Evolutionary conservation across 176 grass and related monocot species (phyloP).

Genomic region (Phoenix dactylifera): DNA sequence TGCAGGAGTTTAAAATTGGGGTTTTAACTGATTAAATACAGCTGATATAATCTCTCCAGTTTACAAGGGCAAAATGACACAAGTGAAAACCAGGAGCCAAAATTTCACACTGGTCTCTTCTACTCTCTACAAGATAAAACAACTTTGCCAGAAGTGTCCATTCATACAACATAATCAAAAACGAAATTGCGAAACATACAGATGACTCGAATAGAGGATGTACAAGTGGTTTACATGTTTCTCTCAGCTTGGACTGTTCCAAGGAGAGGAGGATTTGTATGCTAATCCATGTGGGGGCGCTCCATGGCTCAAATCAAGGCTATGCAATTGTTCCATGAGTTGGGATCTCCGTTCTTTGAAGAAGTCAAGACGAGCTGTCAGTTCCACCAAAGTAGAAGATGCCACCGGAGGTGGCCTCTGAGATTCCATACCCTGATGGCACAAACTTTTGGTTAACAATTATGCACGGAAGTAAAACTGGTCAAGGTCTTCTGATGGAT

Average conservation of each 20-base stretch:
- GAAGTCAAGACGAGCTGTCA: conserved; percentile 87
- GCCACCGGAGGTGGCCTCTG: conserved; percentile 45
- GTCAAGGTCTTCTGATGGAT: too few relatives aligned
- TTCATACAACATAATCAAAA: too few relatives aligned
- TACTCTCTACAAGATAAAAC: too few relatives aligned
- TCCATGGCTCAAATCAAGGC: conserved; percentile 83
- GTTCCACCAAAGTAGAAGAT: conserved; percentile 87
- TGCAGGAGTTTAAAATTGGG: too few relatives aligned
- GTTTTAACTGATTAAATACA: too few relatives aligned
- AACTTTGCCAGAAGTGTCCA: too few relatives aligned
- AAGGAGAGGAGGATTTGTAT: conserved; percentile 70
- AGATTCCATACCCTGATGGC: conserved; percentile 38
- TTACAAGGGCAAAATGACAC: too few relatives aligned
- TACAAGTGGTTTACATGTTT: conserved; percentile 10
- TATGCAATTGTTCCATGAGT: conserved; percentile 94
- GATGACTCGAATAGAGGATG: conserved; percentile 2
- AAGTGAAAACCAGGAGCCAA: too few relatives aligned
- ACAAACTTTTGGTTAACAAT: not conserved
- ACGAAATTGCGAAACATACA: too few relatives aligned
- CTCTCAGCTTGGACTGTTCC: conserved; percentile 67
- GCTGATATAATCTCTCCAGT: too few relatives aligned
- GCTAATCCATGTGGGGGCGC: conserved; percentile 42
- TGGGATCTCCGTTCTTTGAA: conserved; percentile 95
- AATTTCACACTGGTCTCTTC: too few relatives aligned
- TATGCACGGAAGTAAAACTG: not conserved